These are phyloP conservation scores for Malus sieversii DNA, from an alignment of 306 rosid species.

Conservation along the genomic window DNA sequence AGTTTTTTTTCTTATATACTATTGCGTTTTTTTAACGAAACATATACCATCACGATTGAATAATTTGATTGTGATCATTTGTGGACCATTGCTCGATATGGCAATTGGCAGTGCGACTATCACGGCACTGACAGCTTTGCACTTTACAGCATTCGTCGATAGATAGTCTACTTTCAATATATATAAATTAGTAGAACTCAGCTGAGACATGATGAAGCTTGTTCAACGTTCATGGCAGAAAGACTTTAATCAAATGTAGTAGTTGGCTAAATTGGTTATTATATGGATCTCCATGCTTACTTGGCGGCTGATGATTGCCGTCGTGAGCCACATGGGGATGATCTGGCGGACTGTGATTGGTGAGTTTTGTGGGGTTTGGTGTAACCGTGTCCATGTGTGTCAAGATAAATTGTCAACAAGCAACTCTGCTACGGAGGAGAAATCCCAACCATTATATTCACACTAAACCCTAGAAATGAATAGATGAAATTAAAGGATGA, in stretches of 20 bases:
- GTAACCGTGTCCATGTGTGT: background rate
- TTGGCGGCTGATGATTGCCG: conserved; percentile 1
- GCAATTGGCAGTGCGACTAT: conserved; percentile 1
- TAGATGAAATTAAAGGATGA: no score
- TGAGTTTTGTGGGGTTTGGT: conserved; percentile 9
- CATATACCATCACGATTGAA: background rate
- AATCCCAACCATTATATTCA: conserved; percentile 10
- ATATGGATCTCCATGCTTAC: background rate
- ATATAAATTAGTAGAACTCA: background rate
- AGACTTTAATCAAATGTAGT: conserved; percentile 1
- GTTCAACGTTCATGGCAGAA: background rate
- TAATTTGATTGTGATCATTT: background rate
- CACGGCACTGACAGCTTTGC: conserved; percentile 9
- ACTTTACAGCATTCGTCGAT: background rate
- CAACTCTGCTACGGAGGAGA: background rate
- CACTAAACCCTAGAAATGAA: background rate
- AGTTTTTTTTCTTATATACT: background rate
- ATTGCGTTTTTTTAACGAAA: background rate
- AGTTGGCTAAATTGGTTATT: conserved; percentile 13
- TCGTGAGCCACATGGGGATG: conserved; percentile 28
- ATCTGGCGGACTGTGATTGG: conserved; percentile 16
- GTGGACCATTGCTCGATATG: background rate
- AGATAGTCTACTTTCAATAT: background rate
- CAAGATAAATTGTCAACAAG: conserved; percentile 17
- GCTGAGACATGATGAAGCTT: background rate